Percentiles rank a stretch among this genome's conserved stretches.
These are phyloP conservation scores for Hemileccinum hortonii DNA, from an alignment of 1,284 basidiomycete species.

Conservation along the genomic window DNA sequence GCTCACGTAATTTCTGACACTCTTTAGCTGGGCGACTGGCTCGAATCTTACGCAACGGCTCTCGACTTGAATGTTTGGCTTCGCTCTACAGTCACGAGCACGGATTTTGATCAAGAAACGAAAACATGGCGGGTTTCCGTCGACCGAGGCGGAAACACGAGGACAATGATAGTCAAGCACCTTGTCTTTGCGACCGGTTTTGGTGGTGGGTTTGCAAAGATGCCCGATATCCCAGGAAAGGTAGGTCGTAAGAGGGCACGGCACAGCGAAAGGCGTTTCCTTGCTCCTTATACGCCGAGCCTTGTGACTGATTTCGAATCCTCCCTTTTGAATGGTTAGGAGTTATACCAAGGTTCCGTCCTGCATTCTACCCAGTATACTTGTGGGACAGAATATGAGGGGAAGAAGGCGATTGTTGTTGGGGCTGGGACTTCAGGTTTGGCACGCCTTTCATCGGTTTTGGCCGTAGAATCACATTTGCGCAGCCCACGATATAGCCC, in stretches of 20 bases:
- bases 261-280: too few species aligned
- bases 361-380: constrained; percentile 41
- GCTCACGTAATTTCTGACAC: not conserved
- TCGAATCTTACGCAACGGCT: constrained; percentile 52
- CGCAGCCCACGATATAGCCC: constrained; percentile 31
- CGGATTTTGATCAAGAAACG: constrained; percentile 33
- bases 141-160: constrained; percentile 19
- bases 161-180: constrained; percentile 33
- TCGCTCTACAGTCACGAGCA: constrained; percentile 38
- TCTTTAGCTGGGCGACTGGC: constrained; percentile 53
- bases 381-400: constrained; percentile 30
- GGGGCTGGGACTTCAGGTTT: constrained; percentile 32
- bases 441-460: not conserved
- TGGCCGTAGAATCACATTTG: not conserved
- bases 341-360: constrained; percentile 17
- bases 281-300: not conserved
- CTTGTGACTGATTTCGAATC: not conserved
- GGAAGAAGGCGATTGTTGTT: constrained; percentile 27
- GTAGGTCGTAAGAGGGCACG: not conserved
- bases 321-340: constrained; percentile 11
- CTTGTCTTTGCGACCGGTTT: constrained; percentile 41
- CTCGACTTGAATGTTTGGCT: constrained; percentile 60
- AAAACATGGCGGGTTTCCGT: constrained; percentile 37
- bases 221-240: constrained; percentile 31
- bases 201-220: constrained; percentile 35